These are phyloP conservation scores for Carex littledalei DNA, from an alignment of 176 grass and related monocot genomes.

Conservation along the genomic window DNA sequence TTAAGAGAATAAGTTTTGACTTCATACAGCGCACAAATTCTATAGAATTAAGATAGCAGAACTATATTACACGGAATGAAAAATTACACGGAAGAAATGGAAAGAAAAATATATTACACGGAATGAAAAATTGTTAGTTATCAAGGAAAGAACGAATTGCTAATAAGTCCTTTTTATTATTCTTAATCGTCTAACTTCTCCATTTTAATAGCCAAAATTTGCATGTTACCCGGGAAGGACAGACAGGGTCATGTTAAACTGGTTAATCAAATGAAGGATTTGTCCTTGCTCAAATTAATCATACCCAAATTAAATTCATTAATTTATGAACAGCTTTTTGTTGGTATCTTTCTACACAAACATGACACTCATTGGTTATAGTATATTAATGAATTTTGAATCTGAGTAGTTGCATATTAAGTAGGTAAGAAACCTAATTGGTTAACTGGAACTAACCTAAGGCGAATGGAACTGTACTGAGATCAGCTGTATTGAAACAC, in stretches of 20 bases:
- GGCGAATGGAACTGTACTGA: not conserved
- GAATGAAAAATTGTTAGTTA: not conserved
- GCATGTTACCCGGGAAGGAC: too few species aligned
- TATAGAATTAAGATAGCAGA: too few species aligned
- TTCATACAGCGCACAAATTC: too few species aligned
- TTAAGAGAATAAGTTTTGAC: too few species aligned
- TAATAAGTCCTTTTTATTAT: not conserved
- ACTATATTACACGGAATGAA: too few species aligned
- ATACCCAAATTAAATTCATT: not conserved
- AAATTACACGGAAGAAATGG: too few species aligned
- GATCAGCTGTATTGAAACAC: not conserved
- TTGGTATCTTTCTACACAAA: not conserved
- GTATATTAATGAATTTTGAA: not conserved
- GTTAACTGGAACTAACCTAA: not conserved
- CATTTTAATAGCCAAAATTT: not conserved
- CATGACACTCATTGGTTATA: not conserved
- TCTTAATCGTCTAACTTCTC: not conserved
- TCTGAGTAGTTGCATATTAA: constrained; percentile 18
- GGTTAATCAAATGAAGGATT: not conserved
- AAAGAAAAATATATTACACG: not conserved
- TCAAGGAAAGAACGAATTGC: not conserved
- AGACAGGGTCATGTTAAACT: not conserved
- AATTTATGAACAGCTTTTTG: not conserved
- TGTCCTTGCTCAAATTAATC: not conserved
- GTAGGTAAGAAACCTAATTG: not conserved